These are phyloP conservation scores for Neurospora hispaniola DNA, from an alignment of 495 filamentous ascomycete genomes.

Conservation along the genomic window DNA sequence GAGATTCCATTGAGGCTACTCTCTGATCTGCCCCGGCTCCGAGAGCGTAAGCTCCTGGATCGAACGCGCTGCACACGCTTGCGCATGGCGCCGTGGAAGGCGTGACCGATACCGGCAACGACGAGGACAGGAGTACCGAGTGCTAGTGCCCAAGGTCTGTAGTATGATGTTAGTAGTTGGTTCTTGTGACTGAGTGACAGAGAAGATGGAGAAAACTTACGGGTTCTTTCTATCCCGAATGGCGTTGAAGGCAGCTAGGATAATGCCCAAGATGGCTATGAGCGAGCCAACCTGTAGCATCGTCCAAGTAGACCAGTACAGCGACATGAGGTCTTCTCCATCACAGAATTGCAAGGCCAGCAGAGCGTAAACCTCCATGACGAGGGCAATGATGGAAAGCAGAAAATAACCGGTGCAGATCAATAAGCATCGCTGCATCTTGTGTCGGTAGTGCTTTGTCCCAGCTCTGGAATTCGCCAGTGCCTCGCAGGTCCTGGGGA, in stretches of 20 bases:
- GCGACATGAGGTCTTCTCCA: slow-evolving; percentile 36
- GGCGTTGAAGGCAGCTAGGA: slow-evolving; percentile 29
- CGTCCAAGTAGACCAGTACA: slow-evolving; percentile 40
- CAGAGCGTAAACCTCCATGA: slow-evolving; percentile 33
- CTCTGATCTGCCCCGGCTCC: slow-evolving; percentile 4
- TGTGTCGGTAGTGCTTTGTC: slow-evolving; percentile 5
- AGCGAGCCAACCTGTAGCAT: slow-evolving; percentile 36
- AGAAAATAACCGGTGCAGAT: slow-evolving; percentile 23
- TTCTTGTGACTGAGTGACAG: not conserved
- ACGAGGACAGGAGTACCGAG: slow-evolving; percentile 41
- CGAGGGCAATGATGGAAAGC: slow-evolving; percentile 22
- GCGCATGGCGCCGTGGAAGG: slow-evolving; percentile 25
- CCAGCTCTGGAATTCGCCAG: not conserved
- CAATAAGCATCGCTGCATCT: slow-evolving; percentile 21
- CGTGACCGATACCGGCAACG: slow-evolving; percentile 32
- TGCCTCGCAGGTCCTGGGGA: not conserved
- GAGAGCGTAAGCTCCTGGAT: slow-evolving; percentile 4
- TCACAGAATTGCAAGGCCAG: slow-evolving; percentile 38
- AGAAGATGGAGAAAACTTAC: slow-evolving; percentile 12
- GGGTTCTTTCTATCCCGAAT: slow-evolving; percentile 29
- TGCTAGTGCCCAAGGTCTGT: slow-evolving; percentile 34
- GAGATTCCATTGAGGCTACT: slow-evolving; percentile 7
- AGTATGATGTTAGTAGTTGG: not conserved
- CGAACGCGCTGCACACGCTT: slow-evolving; percentile 16
- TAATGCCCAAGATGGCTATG: slow-evolving; percentile 39